Evolutionary conservation across 352 stramenopile species (phyloP), one percentile per base, ranked within the genome.

Genomic region (Pythium phragmitis): DNA sequence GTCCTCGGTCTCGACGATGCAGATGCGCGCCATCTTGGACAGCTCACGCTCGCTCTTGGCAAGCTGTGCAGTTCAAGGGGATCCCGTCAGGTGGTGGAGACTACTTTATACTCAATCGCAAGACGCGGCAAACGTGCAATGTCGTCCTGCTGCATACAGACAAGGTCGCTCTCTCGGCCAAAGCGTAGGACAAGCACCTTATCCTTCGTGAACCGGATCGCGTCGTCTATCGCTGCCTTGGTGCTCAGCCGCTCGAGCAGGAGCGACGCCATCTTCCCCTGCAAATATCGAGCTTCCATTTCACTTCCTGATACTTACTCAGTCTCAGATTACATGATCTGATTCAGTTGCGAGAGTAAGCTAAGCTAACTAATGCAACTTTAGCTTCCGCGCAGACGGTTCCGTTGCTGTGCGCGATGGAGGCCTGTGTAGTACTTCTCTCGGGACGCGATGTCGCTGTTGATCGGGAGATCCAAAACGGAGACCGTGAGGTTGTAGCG

Each of bases 101-200:
- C 21, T 21, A 21, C 21, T 21, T 21, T 21, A 21, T 21, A 21
- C 21, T 21, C 21, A 21, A 21, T 21, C 21, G 21, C 21, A 21
- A 21, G 21, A 21, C 21, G 21, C 21, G 21, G 21, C 21, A 21
- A 21, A 21, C 76, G 59, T 72, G 94, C 87, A 33, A 96, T 81
- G 51, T 94, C 82, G 56, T 96, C 87, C 57, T 91, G 83, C 72
- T 94, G 85, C 69, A 94, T 73, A 65, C 87, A 96, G 9, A 85
- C 77, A 33, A 71, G 52, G 39, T 96, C 87, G 4, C 64, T 72
- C 6, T 79, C 74, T 36, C 80, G 72, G 4, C 87, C 87, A 42
- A 96, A 94, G 67, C 87, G 85, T 53, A 96, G 68, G 43, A 94
- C 83, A 11, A 95, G 53, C 53, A 96, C 85, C 51, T 90, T 89